phyloP scores from a whole-genome alignment of 495 filamentous ascomycete genomes.

The Penicillium paxilli region DNA sequence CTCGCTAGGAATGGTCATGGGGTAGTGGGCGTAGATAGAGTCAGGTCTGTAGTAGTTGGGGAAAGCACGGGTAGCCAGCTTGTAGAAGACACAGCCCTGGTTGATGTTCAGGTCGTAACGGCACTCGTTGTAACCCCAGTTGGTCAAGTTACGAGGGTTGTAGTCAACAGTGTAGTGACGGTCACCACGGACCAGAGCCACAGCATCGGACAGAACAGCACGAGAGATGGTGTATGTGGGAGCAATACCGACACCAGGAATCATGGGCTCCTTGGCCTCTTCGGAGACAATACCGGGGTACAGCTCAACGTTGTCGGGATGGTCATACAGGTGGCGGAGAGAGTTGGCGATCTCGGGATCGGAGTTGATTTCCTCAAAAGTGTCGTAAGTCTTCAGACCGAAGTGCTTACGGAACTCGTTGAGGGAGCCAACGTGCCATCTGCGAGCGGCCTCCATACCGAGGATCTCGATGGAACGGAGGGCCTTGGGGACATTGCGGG shows the following conservation, averaged over 20 bases:
- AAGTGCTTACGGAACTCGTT: conserved; percentile 68
- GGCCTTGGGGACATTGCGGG: conserved; percentile 59
- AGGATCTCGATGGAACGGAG: conserved; percentile 59
- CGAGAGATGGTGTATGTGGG: conserved; percentile 60
- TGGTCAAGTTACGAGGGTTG: conserved; percentile 75
- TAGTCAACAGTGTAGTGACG: conserved; percentile 62
- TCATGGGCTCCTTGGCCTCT: conserved; percentile 52
- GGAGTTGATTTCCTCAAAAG: conserved; percentile 65
- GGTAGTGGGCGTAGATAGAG: conserved; percentile 86
- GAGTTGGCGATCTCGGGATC: conserved; percentile 53
- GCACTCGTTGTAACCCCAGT: conserved; percentile 73
- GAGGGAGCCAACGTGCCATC: conserved; percentile 60
- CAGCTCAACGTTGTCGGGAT: conserved; percentile 64
- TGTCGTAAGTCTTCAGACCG: conserved; percentile 54
- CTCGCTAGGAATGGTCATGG: conserved; percentile 76
- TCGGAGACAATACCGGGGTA: conserved; percentile 62
- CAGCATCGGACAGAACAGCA: conserved; percentile 55
- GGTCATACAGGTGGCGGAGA: conserved; percentile 56
- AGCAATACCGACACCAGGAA: conserved; percentile 55
- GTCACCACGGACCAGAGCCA: conserved; percentile 54
- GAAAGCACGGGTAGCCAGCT: conserved; percentile 76
- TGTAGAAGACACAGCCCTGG: conserved; percentile 84
- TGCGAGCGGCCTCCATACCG: conserved; percentile 60
- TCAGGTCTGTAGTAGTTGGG: conserved; percentile 76
- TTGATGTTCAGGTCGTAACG: conserved; percentile 72